Percentiles rank a stretch among this genome's conserved stretches.
Conservation (phyloP, 768 basidiomycete species). For the Tremella fuciformis region DNA sequence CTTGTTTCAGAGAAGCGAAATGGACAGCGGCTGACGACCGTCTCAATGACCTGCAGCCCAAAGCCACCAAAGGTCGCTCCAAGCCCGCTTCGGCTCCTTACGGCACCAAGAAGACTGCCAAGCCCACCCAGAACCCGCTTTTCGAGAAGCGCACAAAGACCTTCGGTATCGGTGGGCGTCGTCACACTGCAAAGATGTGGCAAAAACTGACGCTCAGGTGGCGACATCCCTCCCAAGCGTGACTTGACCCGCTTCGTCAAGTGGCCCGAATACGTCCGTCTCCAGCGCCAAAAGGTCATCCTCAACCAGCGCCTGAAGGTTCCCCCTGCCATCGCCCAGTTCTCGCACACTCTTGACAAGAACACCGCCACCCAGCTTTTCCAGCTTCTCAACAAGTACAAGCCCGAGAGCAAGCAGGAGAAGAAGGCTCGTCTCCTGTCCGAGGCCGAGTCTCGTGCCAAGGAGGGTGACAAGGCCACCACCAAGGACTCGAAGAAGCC, state of each 20-base stretch:
- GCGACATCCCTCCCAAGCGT: constrained; percentile 82
- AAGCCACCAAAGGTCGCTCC: constrained; percentile 53
- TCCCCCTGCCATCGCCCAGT: constrained; percentile 95
- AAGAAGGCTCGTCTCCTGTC: constrained; percentile 85
- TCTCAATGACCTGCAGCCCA: constrained; percentile 54
- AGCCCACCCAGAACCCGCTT: constrained; percentile 80
- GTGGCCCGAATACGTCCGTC: constrained; percentile 98
- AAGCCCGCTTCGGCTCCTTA: constrained; percentile 53
- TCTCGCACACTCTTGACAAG: constrained; percentile 93
- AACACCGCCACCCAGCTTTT: constrained; percentile 98
- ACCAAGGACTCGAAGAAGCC: constrained; percentile 87
- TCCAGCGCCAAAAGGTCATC: constrained; percentile 98
- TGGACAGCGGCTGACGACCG: constrained; percentile 34
- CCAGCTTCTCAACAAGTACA: constrained; percentile 90
- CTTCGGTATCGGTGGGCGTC: constrained; percentile 82
- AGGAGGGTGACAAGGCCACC: constrained; percentile 67
- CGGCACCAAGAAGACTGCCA: constrained; percentile 68
- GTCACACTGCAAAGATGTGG: not conserved
- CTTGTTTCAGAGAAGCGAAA: constrained; percentile 1
- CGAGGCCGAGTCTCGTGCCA: constrained; percentile 68
- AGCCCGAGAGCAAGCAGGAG: constrained; percentile 73
- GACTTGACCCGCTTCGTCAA: constrained; percentile 98
- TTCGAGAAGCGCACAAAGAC: constrained; percentile 87
- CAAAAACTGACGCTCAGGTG: constrained; percentile 59
- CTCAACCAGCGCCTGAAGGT: constrained; percentile 97